phyloP scores from a whole-genome alignment of 768 basidiomycete species.

The Boletellus emodensis region DNA sequence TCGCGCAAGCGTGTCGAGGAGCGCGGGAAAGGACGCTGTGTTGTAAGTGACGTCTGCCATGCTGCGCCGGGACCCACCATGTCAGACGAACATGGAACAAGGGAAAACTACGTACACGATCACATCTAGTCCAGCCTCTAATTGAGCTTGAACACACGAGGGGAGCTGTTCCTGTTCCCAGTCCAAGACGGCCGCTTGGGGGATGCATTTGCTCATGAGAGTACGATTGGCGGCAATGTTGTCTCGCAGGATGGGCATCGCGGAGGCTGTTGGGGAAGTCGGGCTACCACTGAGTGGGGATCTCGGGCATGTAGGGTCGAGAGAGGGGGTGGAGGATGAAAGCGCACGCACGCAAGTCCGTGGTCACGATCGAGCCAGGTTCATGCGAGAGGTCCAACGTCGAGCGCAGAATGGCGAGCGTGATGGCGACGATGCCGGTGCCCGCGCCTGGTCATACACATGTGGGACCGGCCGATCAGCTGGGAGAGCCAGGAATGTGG shows the following conservation, averaged over 20 bases:
- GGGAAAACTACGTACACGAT: conserved; percentile 54
- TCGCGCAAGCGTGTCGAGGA: conserved; percentile 60
- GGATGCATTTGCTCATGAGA: conserved; percentile 31
- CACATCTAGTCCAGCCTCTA: conserved; percentile 47
- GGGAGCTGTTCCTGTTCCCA: conserved; percentile 70
- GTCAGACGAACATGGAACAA: neutral
- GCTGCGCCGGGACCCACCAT: conserved; percentile 35
- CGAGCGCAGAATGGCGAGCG: conserved; percentile 55
- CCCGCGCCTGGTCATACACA: conserved; percentile 60
- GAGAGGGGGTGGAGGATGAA: no score
- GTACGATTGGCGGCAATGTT: conserved; percentile 53
- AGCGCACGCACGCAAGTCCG: conserved; percentile 65
- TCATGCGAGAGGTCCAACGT: conserved; percentile 17
- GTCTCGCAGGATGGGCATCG: conserved; percentile 71
- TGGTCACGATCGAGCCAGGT: conserved; percentile 47
- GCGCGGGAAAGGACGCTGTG: conserved; percentile 74
- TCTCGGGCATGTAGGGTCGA: no score
- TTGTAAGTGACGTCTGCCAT: conserved; percentile 96
- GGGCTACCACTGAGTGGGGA: no score
- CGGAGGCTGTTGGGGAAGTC: conserved; percentile 52
- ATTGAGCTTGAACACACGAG: conserved; percentile 37
- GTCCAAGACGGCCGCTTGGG: conserved; percentile 49
- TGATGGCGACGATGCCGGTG: conserved; percentile 76
- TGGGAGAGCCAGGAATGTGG: neutral
- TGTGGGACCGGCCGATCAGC: neutral